Evolutionary conservation across 2,329 filamentous ascomycete species (phyloP), one percentile per base, ranked within the genome.

Genomic region (Ceratocystis cacaofunesta): DNA sequence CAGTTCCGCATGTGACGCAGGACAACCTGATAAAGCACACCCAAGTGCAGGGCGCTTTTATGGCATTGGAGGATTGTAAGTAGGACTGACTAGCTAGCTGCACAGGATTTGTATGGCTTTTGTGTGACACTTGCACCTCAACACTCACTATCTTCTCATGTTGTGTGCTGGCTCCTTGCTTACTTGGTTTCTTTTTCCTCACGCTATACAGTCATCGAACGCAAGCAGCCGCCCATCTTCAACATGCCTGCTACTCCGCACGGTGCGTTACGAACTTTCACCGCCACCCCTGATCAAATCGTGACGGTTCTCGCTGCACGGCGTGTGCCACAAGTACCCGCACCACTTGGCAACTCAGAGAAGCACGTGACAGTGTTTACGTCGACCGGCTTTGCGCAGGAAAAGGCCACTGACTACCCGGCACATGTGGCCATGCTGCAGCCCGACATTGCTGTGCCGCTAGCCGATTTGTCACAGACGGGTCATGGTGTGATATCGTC

Each of bases 1-100:
- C 83, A 1, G 78, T 97, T 44, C 91, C 94, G 63, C 94, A 99
- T 76, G 76, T 99, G 69, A 89, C 92, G 2, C 92, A 91, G 48
- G 94, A 99, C 77, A 88, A 88, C 68, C 79, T 94, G 69, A 74
- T 76, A 50, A 85, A 84, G 65, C 79, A 87, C 71, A 85, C 86
- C 0, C 73, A 81, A 4, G 79, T 95, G 67, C 78, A 78, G 32
- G 88, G 88, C 30, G 80, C 89, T 2, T 95, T 95, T 73, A 78
- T 94, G 71, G 89, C 88, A 0, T 77, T 97, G 32, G 94, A 99
- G 79, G 94, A 99, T 75, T 97, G 94, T 96, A 80, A 75, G 88
- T 62, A 8, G 15, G 30, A 3, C 75, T 15, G 25, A 22, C 19
- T 19, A 52, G 48, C 19, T 19, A 52, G 48, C 22, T 25, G 48